These are phyloP conservation scores for Manihot esculenta DNA, from an alignment of 441 rosid species.

Conservation along the genomic window DNA sequence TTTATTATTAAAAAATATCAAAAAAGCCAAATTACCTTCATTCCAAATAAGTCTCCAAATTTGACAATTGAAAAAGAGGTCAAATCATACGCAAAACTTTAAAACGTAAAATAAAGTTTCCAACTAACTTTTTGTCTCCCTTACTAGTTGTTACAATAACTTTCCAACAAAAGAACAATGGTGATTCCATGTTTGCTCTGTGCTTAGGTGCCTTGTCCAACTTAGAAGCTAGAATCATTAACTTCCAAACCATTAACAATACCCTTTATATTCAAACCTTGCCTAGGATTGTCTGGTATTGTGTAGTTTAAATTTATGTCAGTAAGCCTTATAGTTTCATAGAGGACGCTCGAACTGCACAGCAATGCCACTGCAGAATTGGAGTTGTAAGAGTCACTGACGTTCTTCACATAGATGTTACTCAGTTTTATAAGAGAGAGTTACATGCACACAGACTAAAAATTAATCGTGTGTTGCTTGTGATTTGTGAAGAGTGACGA, in stretches of 20 bases:
- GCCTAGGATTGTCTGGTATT: background rate
- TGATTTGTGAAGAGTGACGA: background rate
- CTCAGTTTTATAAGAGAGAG: conserved; percentile 40
- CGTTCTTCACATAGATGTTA: conserved; percentile 39
- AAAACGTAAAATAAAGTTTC: too few species aligned
- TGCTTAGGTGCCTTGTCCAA: background rate
- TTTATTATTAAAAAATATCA: too few species aligned
- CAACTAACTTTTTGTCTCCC: background rate
- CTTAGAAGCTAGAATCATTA: conserved; percentile 28
- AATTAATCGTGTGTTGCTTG: background rate
- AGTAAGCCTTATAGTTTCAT: conserved; percentile 29
- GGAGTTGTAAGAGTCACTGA: conserved; percentile 47
- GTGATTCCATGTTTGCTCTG: background rate
- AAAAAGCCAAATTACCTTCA: too few species aligned
- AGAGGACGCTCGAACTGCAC: conserved; percentile 44
- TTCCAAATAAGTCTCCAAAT: too few species aligned
- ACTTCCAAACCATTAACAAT: conserved; percentile 30
- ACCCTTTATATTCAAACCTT: conserved; percentile 30
- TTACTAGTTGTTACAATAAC: background rate
- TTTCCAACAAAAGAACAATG: conserved; percentile 4
- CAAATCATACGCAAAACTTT: too few species aligned
- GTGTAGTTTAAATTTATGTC: conserved; percentile 24
- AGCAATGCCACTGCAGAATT: conserved; percentile 27
- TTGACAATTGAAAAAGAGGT: too few species aligned
- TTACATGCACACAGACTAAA: background rate